phyloP scores from a whole-genome alignment of 1,284 basidiomycete species.

The Cryptococcus hybrid region DNA sequence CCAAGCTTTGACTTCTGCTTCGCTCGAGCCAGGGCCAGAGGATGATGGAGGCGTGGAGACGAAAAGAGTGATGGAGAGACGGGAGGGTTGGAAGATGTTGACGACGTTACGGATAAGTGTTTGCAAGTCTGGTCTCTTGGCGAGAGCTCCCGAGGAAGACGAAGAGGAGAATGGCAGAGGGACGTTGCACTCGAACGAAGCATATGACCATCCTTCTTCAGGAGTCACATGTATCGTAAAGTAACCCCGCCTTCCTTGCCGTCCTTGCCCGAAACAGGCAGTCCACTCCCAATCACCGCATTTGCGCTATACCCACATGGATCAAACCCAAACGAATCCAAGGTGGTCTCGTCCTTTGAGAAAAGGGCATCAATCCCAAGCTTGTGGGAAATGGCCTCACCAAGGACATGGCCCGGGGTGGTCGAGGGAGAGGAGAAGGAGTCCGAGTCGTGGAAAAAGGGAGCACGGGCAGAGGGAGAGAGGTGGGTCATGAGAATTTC shows the following conservation, averaged over 20 bases:
- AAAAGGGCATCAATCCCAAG: constrained; percentile 86
- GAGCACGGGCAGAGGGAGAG: constrained; percentile 66
- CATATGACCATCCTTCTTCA: constrained; percentile 95
- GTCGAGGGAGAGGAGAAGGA: constrained; percentile 13
- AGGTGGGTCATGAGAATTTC: constrained; percentile 98
- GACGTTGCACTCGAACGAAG: constrained; percentile 98
- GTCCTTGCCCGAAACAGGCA: constrained; percentile 28
- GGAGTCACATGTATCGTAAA: constrained; percentile 99
- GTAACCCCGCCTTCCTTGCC: constrained; percentile 70
- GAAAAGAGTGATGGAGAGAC: constrained; percentile 87
- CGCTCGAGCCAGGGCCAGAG: constrained; percentile 19
- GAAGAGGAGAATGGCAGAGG: constrained; percentile 56
- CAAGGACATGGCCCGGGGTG: constrained; percentile 59
- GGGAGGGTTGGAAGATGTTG: constrained; percentile 86
- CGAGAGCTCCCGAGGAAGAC: background rate
- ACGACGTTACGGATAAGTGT: constrained; percentile 85
- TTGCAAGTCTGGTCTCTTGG: constrained; percentile 60
- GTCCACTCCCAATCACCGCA: constrained; percentile 67
- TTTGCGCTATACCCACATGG: constrained; percentile 98
- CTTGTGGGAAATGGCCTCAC: constrained; percentile 63
- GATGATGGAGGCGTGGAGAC: constrained; percentile 66
- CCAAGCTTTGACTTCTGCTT: constrained; percentile 36
- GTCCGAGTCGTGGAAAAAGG: constrained; percentile 65
- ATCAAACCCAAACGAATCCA: constrained; percentile 91
- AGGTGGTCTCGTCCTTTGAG: constrained; percentile 68